These are phyloP conservation scores for Mycena albidolilacea DNA, from an alignment of 768 basidiomycete genomes.

Conservation along the genomic window DNA sequence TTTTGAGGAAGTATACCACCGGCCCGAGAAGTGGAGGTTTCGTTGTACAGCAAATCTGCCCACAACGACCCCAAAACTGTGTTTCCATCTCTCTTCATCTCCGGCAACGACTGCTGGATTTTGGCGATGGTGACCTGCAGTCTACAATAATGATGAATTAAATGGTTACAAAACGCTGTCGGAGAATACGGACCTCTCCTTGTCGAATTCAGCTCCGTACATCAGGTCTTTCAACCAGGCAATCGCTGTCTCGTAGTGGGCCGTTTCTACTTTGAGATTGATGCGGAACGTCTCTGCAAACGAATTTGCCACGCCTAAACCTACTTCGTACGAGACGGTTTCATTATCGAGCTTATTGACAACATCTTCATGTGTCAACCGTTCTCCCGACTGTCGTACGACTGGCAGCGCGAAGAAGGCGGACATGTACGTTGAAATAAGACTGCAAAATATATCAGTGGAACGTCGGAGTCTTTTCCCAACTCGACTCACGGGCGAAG, in stretches of 20 bases:
- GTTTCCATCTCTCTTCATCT: constrained; percentile 90
- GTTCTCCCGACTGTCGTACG: constrained; percentile 75
- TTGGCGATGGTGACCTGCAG: constrained; percentile 90
- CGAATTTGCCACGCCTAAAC: constrained; percentile 72
- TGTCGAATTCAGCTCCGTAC: constrained; percentile 81
- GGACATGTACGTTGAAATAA: constrained; percentile 82
- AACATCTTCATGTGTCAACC: constrained; percentile 89
- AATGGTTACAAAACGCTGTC: background rate
- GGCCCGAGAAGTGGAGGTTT: constrained; percentile 78
- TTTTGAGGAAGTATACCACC: constrained; percentile 79
- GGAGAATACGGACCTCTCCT: constrained; percentile 71
- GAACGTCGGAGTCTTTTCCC: background rate
- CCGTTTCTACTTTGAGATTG: constrained; percentile 87
- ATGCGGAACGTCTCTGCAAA: constrained; percentile 85
- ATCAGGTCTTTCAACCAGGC: constrained; percentile 90
- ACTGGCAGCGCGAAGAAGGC: constrained; percentile 94
- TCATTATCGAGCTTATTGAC: constrained; percentile 91
- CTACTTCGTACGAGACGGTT: constrained; percentile 88
- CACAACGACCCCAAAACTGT: constrained; percentile 84
- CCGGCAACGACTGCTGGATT: constrained; percentile 90
- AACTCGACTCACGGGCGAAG: constrained; percentile 77
- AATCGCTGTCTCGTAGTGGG: constrained; percentile 85
- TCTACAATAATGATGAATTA: constrained; percentile 55
- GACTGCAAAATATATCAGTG: constrained; percentile 58
- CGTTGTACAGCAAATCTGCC: constrained; percentile 74